phyloP scores from a whole-genome alignment of 139 green algal genomes.

The Eudorina sp. region DNA sequence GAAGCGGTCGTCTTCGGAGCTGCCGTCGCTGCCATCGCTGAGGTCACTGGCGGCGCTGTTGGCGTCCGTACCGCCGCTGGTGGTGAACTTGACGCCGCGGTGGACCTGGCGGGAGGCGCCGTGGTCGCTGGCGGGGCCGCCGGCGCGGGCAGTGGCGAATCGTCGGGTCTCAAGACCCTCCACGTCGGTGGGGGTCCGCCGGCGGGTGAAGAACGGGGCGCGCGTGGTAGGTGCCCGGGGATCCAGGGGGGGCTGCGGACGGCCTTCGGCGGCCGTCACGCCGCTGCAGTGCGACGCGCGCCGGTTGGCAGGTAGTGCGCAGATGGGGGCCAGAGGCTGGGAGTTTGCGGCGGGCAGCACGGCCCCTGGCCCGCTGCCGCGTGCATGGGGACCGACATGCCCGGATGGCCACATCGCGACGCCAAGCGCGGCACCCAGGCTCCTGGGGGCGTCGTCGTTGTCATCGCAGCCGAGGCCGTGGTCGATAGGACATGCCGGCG shows the following conservation, averaged over 20 bases:
- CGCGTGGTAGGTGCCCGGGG: neutral
- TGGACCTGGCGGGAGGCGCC: neutral
- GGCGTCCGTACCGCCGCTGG: neutral
- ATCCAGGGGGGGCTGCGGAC: neutral
- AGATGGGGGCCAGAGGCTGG: neutral
- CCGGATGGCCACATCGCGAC: neutral
- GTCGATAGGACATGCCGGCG: too few relatives aligned
- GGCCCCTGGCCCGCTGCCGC: neutral
- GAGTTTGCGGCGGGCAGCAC: neutral
- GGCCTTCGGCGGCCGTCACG: neutral
- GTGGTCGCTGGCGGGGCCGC: neutral
- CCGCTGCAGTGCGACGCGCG: conserved; percentile 2
- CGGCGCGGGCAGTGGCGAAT: too few relatives aligned
- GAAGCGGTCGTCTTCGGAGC: neutral
- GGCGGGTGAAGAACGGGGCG: too few relatives aligned
- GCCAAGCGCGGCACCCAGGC: neutral
- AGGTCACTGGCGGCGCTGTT: too few relatives aligned
- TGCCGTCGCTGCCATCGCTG: neutral
- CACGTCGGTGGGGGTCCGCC: neutral
- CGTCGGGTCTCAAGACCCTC: neutral
- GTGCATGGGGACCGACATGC: neutral
- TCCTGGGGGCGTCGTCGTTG: neutral
- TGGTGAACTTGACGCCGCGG: conserved; percentile 16
- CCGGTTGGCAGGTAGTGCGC: neutral
- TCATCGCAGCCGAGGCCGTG: neutral